Evolutionary conservation across 2,329 filamentous ascomycete genomes (phyloP).

Genomic region (Trichoderma koningii): DNA sequence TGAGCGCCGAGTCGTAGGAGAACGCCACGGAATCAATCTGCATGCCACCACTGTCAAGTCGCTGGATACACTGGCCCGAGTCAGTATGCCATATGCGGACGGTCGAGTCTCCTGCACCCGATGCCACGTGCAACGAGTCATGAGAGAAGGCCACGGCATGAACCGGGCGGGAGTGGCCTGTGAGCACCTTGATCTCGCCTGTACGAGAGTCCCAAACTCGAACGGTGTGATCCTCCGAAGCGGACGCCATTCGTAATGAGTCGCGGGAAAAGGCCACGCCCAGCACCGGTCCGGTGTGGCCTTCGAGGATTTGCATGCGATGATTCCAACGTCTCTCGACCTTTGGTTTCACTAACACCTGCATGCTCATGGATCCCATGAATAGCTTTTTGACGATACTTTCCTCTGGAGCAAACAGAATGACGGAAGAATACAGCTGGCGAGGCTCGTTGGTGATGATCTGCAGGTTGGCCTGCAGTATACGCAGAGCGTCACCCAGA

Average conservation of each 20-base stretch:
- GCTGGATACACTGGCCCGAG: background rate
- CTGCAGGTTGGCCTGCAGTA: background rate
- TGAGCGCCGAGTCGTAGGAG: background rate
- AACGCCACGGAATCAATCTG: background rate
- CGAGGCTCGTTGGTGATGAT: background rate
- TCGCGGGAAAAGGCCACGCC: constrained; percentile 17
- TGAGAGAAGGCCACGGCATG: background rate
- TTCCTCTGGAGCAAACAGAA: background rate
- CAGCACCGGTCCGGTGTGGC: background rate
- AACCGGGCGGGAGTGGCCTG: background rate
- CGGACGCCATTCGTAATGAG: constrained; percentile 1
- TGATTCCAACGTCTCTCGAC: background rate
- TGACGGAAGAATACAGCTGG: background rate
- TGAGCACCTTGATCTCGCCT: constrained; percentile 8
- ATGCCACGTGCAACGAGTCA: constrained; percentile 4
- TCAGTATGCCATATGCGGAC: constrained; percentile 1
- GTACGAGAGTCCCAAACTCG: constrained; percentile 1
- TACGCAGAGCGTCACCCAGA: background rate
- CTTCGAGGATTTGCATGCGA: background rate
- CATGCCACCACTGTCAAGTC: background rate
- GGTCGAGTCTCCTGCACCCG: background rate
- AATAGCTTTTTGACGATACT: background rate
- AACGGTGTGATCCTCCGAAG: background rate
- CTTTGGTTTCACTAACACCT: background rate
- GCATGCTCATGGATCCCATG: background rate